phyloP scores from a whole-genome alignment of 306 rosid species.

The Fragaria ananassa region DNA sequence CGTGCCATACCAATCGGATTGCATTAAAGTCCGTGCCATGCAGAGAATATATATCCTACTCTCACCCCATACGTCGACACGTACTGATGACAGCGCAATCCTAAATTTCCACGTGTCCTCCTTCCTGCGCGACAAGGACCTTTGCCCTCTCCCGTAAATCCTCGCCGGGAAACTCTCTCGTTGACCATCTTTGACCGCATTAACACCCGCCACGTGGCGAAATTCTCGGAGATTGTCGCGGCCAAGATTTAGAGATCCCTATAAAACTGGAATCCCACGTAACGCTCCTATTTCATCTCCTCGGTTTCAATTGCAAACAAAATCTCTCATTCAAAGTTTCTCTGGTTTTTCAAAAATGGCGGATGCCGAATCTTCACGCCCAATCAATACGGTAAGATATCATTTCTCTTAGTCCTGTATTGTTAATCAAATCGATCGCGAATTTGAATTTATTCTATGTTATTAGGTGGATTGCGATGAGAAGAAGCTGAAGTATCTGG shows the following conservation, averaged over 20 bases:
- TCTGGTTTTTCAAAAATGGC: constrained; percentile 22
- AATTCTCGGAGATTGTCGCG: constrained; percentile 4
- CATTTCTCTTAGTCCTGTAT: neutral
- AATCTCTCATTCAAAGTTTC: neutral
- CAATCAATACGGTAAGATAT: constrained; percentile 13
- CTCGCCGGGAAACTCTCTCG: neutral
- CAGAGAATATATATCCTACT: constrained; percentile 15
- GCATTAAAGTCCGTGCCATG: constrained; percentile 18
- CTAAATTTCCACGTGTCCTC: constrained; percentile 4
- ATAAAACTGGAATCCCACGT: constrained; percentile 12
- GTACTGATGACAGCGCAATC: constrained; percentile 5
- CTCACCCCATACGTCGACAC: constrained; percentile 20
- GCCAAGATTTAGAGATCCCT: neutral
- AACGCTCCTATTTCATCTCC: neutral
- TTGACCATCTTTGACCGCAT: constrained; percentile 4
- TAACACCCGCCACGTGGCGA: constrained; percentile 19
- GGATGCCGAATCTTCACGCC: constrained; percentile 24
- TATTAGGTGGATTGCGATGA: constrained; percentile 3
- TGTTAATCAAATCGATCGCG: neutral
- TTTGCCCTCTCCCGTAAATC: neutral
- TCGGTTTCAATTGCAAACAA: neutral
- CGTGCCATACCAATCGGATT: constrained; percentile 31
- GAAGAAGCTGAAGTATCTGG: constrained; percentile 42
- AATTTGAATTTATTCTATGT: neutral
- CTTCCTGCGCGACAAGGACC: neutral